Percentiles rank a stretch among this genome's conserved stretches.
These are phyloP conservation scores for Naganishia cerealis DNA, from an alignment of 1,284 basidiomycete species.

Conservation along the genomic window DNA sequence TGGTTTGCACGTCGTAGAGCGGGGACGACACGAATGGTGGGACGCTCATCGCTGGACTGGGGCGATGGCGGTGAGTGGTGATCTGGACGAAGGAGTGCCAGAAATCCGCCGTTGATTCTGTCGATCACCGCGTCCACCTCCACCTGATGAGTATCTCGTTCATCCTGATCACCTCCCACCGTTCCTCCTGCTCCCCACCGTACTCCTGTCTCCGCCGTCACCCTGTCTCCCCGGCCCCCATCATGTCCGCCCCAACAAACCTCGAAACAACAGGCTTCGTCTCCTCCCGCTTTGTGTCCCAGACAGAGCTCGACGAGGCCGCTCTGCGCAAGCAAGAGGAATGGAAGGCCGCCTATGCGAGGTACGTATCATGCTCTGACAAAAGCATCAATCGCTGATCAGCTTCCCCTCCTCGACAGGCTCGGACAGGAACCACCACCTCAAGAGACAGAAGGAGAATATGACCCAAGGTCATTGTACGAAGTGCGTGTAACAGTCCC, in stretches of 20 bases:
- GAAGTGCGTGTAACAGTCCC: conserved; percentile 63
- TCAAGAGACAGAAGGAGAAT: conserved; percentile 67
- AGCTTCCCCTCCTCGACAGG: conserved; percentile 49
- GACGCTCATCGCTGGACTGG: neutral
- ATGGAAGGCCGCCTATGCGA: conserved; percentile 88
- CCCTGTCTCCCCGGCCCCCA: neutral
- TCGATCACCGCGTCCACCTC: conserved; percentile 3
- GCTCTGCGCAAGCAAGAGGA: conserved; percentile 75
- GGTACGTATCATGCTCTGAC: conserved; percentile 57
- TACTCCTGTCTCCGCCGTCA: too few species aligned
- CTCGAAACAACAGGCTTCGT: conserved; percentile 31
- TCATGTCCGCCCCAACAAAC: conserved; percentile 9
- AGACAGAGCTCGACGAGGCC: conserved; percentile 75
- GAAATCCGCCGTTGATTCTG: too few species aligned
- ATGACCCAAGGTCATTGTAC: conserved; percentile 83
- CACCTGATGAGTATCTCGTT: conserved; percentile 4
- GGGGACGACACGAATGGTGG: conserved; percentile 4
- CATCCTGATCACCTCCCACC: too few species aligned
- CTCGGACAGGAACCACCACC: conserved; percentile 84
- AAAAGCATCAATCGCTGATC: conserved; percentile 4
- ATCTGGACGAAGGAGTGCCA: neutral
- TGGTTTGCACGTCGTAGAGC: conserved; percentile 1
- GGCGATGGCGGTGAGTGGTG: neutral
- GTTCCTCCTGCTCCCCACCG: too few species aligned
- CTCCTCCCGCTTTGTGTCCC: conserved; percentile 60